Evolutionary conservation across 2,329 filamentous ascomycete species (phyloP).

Genomic region (Metarhizium guizhouense): DNA sequence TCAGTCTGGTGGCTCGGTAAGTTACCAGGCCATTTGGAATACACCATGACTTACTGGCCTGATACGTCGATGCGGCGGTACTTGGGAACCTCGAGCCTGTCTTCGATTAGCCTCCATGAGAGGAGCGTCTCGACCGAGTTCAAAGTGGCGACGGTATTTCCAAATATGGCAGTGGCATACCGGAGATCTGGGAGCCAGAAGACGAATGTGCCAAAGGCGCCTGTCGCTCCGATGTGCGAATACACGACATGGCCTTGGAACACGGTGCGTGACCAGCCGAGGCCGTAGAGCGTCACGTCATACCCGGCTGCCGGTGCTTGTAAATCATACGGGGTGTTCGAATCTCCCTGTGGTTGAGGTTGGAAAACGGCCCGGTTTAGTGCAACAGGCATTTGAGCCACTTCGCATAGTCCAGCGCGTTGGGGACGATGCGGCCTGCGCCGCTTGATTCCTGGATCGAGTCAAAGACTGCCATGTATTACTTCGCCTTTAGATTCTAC

Average conservation of each 20-base stretch:
- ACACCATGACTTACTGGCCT: constrained; percentile 17
- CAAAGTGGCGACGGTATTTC: constrained; percentile 32
- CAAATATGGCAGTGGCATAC: constrained; percentile 20
- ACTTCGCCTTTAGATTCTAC: constrained; percentile 21
- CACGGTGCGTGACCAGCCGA: constrained; percentile 19
- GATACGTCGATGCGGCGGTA: constrained; percentile 13
- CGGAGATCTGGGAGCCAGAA: constrained; percentile 22
- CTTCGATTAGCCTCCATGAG: constrained; percentile 18
- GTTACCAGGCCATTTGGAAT: no score
- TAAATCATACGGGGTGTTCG: constrained; percentile 21
- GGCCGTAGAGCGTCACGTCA: constrained; percentile 17
- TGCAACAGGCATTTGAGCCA: constrained; percentile 42
- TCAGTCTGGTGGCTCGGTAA: not conserved
- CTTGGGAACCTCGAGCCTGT: constrained; percentile 14
- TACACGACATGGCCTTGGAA: constrained; percentile 20
- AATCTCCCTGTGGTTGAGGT: constrained; percentile 18
- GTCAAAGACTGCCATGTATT: constrained; percentile 17
- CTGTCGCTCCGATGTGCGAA: constrained; percentile 19
- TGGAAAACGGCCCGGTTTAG: constrained; percentile 14
- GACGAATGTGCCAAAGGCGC: constrained; percentile 17
- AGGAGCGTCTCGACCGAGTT: constrained; percentile 20
- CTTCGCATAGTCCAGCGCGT: constrained; percentile 38
- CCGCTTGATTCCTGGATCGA: constrained; percentile 24
- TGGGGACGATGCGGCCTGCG: constrained; percentile 34
- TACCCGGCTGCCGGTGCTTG: not conserved